Base-by-base conservation (phyloP, 805 yeast species). In the Saccharomycopsis javanensis region DNA sequence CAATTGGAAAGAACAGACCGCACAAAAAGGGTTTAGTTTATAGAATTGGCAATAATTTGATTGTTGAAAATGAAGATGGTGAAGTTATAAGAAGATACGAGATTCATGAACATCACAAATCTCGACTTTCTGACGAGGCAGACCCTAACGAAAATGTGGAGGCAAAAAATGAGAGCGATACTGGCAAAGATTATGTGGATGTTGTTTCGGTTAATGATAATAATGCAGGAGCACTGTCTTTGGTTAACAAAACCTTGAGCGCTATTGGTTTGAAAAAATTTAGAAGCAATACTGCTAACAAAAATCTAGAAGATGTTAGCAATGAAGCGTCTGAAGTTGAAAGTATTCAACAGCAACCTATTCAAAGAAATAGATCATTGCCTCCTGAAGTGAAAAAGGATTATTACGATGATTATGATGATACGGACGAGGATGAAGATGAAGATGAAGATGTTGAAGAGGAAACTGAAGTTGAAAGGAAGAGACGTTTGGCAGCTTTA, bases 61-160 rank as follows among this genome's bases (percentile, higher is more conserved):
- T 89, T 58, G 85, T 94, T 57, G 99, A 92, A 69, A 87, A 90
- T 65, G 88, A 81, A 50, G 96, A 91, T 11, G 99, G 98, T 62
- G 98, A 92, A 64, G 81, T 94, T 57, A 74, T 94, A 51, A 82
- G 96, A 66, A 77, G 96, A 55, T 92, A 90, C 70, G 79, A 74
- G 64, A 83, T 91, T 55, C 87, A 84, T 64, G 78, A 80, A 3
- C 88, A 83, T 62, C 52, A 50, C 6, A 45, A 37, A n/a, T 42
- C 48, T 3, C 15, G 15, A 42, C 48, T 42, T 20, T 18, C 28
- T 42, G 57, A 57, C 31, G 25, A 20, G 2, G n/a, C 45, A 25
- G 27, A 30, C 3, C 53, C 33, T 8, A 13, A 25, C 8, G 56
- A 31, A 20, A 33, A 28, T 4, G 38, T 11, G 5, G 50, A 42